Conservation (phyloP, 1,284 basidiomycete species). For the Lignosus rhinocerotis region DNA sequence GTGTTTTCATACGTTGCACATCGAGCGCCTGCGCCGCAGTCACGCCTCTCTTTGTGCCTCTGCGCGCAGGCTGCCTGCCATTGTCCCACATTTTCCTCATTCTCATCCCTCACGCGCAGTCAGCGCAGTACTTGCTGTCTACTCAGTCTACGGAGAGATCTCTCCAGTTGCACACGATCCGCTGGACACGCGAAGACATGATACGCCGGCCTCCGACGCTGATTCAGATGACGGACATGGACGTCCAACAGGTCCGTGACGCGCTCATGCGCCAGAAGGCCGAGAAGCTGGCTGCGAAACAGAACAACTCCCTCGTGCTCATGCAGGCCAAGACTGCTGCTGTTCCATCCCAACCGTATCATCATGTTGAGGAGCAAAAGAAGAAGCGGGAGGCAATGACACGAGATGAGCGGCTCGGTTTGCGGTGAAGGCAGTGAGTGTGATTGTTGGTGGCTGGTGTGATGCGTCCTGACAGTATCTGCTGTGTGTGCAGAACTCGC, state of each 20-base stretch:
- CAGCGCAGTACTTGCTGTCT: neutral
- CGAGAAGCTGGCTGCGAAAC: constrained; percentile 32
- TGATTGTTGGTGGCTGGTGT: neutral
- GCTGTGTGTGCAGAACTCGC: neutral
- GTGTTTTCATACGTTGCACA: constrained; percentile 19
- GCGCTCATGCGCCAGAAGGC: constrained; percentile 56
- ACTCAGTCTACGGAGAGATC: neutral
- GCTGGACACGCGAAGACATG: constrained; percentile 42
- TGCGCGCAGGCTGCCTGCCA: constrained; percentile 1
- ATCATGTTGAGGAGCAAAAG: constrained; percentile 38
- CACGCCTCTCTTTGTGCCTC: constrained; percentile 5
- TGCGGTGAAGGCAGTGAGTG: constrained; percentile 20
- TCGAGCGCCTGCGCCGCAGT: constrained; percentile 21
- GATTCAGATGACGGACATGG: constrained; percentile 69
- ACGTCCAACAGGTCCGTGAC: constrained; percentile 73
- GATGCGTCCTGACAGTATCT: neutral
- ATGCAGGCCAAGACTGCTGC: constrained; percentile 8
- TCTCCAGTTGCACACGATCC: neutral
- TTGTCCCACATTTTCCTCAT: constrained; percentile 17
- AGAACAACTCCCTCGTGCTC: constrained; percentile 15
- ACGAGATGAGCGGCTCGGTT: constrained; percentile 39
- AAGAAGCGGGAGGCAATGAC: constrained; percentile 38
- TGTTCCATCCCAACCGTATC: constrained; percentile 23
- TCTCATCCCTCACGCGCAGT: constrained; percentile 11
- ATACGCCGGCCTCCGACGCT: constrained; percentile 75